phyloP scores from a whole-genome alignment of 2,329 filamentous ascomycete genomes.

The Cytospora schulzeri region DNA sequence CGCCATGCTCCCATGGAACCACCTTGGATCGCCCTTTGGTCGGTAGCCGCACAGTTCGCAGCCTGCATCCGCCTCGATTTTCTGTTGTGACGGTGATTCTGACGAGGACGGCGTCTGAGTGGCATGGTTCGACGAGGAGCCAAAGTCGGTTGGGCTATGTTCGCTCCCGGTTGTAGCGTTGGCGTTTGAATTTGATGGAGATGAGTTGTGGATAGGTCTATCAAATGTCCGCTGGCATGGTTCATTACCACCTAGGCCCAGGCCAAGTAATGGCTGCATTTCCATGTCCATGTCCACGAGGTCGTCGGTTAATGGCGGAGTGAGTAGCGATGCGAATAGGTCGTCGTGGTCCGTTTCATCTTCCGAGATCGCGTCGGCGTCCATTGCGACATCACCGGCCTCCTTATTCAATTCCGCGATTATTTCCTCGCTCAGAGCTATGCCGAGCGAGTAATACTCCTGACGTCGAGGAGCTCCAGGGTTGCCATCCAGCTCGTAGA shows the following conservation, averaged over 20 bases:
- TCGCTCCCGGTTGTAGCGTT: neutral
- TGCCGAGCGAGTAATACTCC: constrained; percentile 46
- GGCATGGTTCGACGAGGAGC: constrained; percentile 6
- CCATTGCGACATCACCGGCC: constrained; percentile 25
- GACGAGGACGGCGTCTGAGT: constrained; percentile 3
- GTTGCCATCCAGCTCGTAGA: constrained; percentile 43
- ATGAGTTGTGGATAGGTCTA: neutral
- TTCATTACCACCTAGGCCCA: neutral
- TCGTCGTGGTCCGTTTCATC: constrained; percentile 18
- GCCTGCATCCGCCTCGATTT: constrained; percentile 47
- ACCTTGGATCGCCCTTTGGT: constrained; percentile 58
- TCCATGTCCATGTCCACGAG: constrained; percentile 18
- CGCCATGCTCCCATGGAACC: constrained; percentile 61
- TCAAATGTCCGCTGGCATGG: constrained; percentile 12
- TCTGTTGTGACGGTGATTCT: constrained; percentile 31
- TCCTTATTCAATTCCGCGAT: constrained; percentile 37
- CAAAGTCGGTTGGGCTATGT: constrained; percentile 6
- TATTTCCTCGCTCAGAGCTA: constrained; percentile 45
- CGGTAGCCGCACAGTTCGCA: constrained; percentile 58
- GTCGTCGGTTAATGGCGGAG: constrained; percentile 17
- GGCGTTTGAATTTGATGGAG: constrained; percentile 18
- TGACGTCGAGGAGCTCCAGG: constrained; percentile 38
- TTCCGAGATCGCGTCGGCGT: constrained; percentile 15
- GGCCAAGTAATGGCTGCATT: constrained; percentile 17
- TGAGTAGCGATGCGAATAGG: constrained; percentile 19